Percentiles rank a stretch among this genome's conserved stretches.
phyloP scores from a whole-genome alignment of 2,329 filamentous ascomycete genomes.

The Calonectria multiphialidica region DNA sequence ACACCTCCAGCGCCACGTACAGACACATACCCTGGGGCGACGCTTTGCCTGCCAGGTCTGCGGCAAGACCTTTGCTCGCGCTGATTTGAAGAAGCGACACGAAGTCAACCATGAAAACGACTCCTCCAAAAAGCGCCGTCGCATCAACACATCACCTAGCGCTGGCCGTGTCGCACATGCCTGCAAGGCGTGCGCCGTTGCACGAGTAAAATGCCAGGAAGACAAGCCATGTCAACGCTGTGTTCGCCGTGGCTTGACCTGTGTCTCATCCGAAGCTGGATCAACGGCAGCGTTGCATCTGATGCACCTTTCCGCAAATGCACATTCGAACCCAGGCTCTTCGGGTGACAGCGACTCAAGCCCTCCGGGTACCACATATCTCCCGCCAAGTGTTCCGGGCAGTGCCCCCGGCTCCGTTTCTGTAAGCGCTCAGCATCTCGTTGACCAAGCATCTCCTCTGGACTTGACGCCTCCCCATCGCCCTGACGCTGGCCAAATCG shows the following conservation, averaged over 20 bases:
- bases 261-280: conserved; percentile 53
- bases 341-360: conserved; percentile 35
- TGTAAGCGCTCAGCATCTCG: conserved; percentile 19
- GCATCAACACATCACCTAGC: conserved; percentile 57
- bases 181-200: conserved; percentile 63
- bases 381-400: conserved; percentile 16
- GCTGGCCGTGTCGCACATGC: conserved; percentile 65
- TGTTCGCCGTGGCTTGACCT: conserved; percentile 58
- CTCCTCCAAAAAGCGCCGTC: conserved; percentile 60
- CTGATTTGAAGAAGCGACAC: conserved; percentile 66
- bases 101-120: conserved; percentile 64
- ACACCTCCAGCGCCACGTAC: conserved; percentile 65
- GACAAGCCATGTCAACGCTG: conserved; percentile 66
- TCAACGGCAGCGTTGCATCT: conserved; percentile 58
- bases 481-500: conserved; percentile 31
- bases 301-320: conserved; percentile 55
- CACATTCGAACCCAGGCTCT: conserved; percentile 43
- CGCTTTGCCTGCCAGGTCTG: conserved; percentile 64
- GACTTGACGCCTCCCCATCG: conserved; percentile 29
- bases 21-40: conserved; percentile 63
- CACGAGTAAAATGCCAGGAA: conserved; percentile 68
- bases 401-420: conserved; percentile 20
- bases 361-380: conserved; percentile 24
- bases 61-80: conserved; percentile 65
- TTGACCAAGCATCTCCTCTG: conserved; percentile 32